Base-by-base conservation (phyloP, 2,329 filamentous ascomycete genomes). In the Chrysosphaeria jannelii region DNA sequence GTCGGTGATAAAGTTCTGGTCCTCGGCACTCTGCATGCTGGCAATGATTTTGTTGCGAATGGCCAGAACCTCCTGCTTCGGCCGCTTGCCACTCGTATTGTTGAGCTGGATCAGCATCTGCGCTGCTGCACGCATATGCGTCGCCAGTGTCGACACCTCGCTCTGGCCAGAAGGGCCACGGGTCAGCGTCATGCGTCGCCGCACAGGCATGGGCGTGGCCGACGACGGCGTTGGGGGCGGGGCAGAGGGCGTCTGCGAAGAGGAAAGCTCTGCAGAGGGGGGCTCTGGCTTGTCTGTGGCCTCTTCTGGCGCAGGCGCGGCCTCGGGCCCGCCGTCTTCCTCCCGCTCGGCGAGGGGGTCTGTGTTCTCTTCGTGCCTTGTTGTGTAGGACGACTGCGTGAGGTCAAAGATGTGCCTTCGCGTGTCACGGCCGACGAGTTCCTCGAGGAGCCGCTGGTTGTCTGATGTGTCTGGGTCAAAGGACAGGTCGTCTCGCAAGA, bases 31-130 rank as follows among this genome's bases (percentile, higher is more conserved):
- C 40, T 85, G 74, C 75, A 85, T 85, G 40, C 72, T 81, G 3
- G 74, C 74, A 35, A 85, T 85, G 31, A 85, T 85, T 44, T 75
- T 78, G 19, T 71, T 65, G 33, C 75, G 58, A 39, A 85, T 85
- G 6, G 72, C 69, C 10, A 71, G 74, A 4, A 85, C 74, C 42
- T 85, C 74, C 14, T 65, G 61, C 37, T 60, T 70, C 2, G 74
- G 74, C 16, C 74, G 54, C 43, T 81, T 85, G 14, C 71, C 68
- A 31, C 68, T 68, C 12, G 70, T 81, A 2, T 69, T 60, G 28
- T 85, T 72, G 7, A 85, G 52, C 35, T 85, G 74, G 9, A 74
- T 70, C 20, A 85, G 50, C 74, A 85, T 85, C 40, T 79, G 71
- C 9, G 74, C 75, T 4, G 74, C 74, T 4, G 72, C 78, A 11